Conservation (phyloP, 345 rosid genomes). For the Trapa bicornis region DNA sequence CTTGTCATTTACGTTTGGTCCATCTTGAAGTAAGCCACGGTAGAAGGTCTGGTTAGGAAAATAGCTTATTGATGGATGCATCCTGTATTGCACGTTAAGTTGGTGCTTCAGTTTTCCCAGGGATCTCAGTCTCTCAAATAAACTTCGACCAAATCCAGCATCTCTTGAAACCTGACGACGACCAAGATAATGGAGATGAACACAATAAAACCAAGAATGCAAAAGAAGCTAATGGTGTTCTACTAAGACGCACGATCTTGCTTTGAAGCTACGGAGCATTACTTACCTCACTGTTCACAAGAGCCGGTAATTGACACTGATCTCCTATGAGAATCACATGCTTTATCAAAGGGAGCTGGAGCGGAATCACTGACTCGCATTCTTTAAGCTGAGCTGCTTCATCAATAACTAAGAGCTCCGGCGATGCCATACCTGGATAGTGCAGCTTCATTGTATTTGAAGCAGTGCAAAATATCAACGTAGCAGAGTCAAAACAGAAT, state of each 20-base stretch:
- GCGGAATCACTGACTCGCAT: conserved; percentile 40
- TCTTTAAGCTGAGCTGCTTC: conserved; percentile 61
- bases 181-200: too few relatives aligned
- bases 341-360: conserved; percentile 27
- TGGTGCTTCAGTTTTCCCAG: conserved; percentile 37
- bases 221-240: too few relatives aligned
- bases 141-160: conserved; percentile 51
- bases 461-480: conserved; percentile 32
- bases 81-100: conserved; percentile 49
- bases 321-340: conserved; percentile 42
- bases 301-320: conserved; percentile 39
- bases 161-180: conserved; percentile 20
- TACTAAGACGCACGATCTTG: too few relatives aligned
- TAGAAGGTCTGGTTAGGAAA: conserved; percentile 52
- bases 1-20: conserved; percentile 21
- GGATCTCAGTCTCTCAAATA: conserved; percentile 43
- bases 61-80: conserved; percentile 64
- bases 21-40: conserved; percentile 29
- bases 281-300: conserved; percentile 35
- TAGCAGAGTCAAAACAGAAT: conserved; percentile 28
- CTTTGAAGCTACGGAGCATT: neutral
- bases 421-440: conserved; percentile 12
- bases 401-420: conserved; percentile 35
- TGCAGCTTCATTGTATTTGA: conserved; percentile 25
- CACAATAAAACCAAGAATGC: too few relatives aligned